These are phyloP conservation scores for Apiotrichum laibachii DNA, from an alignment of 1,284 basidiomycete genomes.

Conservation along the genomic window DNA sequence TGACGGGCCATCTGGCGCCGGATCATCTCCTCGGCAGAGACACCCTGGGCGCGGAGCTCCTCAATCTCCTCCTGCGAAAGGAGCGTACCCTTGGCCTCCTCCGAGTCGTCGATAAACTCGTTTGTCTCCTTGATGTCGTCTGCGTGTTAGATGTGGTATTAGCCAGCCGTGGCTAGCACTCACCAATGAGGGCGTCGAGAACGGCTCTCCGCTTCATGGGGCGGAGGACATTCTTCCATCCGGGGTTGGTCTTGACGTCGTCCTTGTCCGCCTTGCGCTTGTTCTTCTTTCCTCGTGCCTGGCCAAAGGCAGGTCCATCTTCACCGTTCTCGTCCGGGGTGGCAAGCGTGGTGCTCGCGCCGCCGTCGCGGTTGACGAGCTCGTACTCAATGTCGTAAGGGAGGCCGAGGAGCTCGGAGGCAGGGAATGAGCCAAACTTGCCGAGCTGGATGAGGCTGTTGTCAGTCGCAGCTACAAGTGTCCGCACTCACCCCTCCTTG, in stretches of 20 bases:
- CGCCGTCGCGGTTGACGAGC: constrained; percentile 32
- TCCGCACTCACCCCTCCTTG: constrained; percentile 39
- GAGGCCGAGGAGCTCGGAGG: constrained; percentile 48
- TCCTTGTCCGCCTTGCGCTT: constrained; percentile 34
- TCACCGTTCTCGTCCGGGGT: constrained; percentile 12
- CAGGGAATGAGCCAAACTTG: constrained; percentile 54
- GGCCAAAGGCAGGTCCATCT: constrained; percentile 25
- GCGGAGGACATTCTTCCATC: constrained; percentile 41
- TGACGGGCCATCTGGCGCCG: constrained; percentile 87
- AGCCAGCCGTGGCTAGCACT: constrained; percentile 7
- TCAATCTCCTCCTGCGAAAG: constrained; percentile 77
- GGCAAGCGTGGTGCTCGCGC: constrained; percentile 10
- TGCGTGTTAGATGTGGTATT: constrained; percentile 19
- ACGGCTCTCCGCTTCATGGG: constrained; percentile 35
- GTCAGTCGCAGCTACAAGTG: neutral
- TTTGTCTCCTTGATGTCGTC: constrained; percentile 50
- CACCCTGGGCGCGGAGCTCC: constrained; percentile 55
- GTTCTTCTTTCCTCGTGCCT: constrained; percentile 33
- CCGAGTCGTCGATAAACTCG: constrained; percentile 58
- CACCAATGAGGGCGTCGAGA: constrained; percentile 44
- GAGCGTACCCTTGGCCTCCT: constrained; percentile 60
- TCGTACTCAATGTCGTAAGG: constrained; percentile 56
- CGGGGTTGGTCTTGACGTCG: constrained; percentile 26
- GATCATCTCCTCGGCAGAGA: constrained; percentile 75
- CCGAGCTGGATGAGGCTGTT: constrained; percentile 50